phyloP scores from a whole-genome alignment of 2,329 filamentous ascomycete genomes.

The Stagonosporopsis vannaccii region DNA sequence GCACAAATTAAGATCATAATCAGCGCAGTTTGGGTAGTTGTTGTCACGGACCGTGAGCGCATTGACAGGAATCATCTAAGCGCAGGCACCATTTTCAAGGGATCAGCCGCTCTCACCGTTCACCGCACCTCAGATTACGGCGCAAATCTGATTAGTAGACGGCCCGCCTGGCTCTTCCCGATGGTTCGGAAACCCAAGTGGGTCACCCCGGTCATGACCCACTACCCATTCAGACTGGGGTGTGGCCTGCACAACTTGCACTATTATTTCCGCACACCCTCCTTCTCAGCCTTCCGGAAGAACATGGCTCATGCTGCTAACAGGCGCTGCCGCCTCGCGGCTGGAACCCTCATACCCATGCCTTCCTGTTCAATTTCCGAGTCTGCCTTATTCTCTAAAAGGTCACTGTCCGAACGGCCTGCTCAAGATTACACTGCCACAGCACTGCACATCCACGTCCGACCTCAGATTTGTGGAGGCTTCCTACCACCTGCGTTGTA shows the following conservation, averaged over 20 bases:
- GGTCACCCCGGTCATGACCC: constrained; percentile 33
- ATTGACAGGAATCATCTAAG: constrained; percentile 11
- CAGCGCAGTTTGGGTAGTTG: neutral
- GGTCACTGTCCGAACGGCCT: constrained; percentile 38
- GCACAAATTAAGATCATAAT: neutral
- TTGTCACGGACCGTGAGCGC: constrained; percentile 2
- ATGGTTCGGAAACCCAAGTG: constrained; percentile 30
- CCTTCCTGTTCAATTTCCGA: constrained; percentile 43
- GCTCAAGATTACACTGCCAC: constrained; percentile 44
- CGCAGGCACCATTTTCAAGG: constrained; percentile 9
- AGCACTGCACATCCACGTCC: constrained; percentile 37
- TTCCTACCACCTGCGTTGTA: constrained; percentile 29
- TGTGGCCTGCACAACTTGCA: constrained; percentile 24
- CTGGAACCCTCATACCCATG: constrained; percentile 30
- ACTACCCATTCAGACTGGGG: constrained; percentile 24
- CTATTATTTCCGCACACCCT: constrained; percentile 25
- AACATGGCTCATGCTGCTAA: constrained; percentile 44
- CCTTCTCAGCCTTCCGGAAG: constrained; percentile 34
- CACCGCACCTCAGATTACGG: constrained; percentile 40
- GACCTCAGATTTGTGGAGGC: constrained; percentile 31
- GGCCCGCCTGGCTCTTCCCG: constrained; percentile 47
- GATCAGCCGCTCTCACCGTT: constrained; percentile 28
- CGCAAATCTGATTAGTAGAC: constrained; percentile 41
- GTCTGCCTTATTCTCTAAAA: constrained; percentile 49
- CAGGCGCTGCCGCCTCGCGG: constrained; percentile 47